Evolutionary conservation across 2,329 filamentous ascomycete species (phyloP), one percentile per base, ranked within the genome.

Genomic region (Purpureocillium lavendulum): DNA sequence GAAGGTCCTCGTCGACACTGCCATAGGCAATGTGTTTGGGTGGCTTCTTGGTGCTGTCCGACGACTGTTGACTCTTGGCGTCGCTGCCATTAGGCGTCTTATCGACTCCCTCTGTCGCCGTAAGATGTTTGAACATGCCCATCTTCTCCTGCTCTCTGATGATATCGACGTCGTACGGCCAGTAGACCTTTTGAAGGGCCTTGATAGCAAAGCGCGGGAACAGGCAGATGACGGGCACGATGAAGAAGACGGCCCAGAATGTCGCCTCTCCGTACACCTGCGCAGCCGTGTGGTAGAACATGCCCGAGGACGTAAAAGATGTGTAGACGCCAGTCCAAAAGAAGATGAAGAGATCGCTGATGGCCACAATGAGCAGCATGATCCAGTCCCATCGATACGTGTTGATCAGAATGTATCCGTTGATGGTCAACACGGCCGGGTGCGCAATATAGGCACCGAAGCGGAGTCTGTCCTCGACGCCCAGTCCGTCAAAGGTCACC

Each of bases 361-460:
- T 75, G 17, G 65, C 64, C 38, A 94, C 83, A 45, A 96, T 82
- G 43, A 95, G 68, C 16, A 89, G 64, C 65, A 94, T 94, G 53
- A 98, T 71, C 90, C 90, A 98, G 60, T 98, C 92, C 92, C 92
- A 98, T 44, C 90, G 80, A 62, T 95, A 97, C 1, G 86, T 94
- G 64, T 98, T 98, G 67, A 97, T 80, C 48, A 98, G 70, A 50
- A 98, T 87, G 67, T 97, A 98, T 43, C 82, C 68, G 62, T 98
- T 98, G 69, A 95, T 94, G 31, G 87, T 82, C 49, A 94, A 67
- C 42, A 98, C 82, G 7, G 87, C 81, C 12, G 86, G 84, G 41
- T 86, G 87, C 3, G 82, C 88, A 51, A 96, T 79, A 59, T 92
- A 94, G 39, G 87, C 77, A 53, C 92, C 92, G 54, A 98, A 83